Conservation (phyloP, 1,284 basidiomycete species). For the Jaminaea rosea region DNA sequence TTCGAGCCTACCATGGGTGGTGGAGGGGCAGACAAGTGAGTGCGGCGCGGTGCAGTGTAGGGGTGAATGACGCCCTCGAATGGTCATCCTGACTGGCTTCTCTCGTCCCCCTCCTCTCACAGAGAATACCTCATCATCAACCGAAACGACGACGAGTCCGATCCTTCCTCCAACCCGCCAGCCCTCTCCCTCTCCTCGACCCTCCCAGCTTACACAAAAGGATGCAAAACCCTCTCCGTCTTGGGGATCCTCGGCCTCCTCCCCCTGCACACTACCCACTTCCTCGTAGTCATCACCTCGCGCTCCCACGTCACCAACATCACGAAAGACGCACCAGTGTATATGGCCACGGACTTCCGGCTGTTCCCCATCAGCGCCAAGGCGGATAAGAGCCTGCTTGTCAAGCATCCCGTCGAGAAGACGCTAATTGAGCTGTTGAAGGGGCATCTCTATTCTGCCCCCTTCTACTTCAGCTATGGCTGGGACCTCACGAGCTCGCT, state of each 20-base stretch:
- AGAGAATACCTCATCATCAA: conserved; percentile 1
- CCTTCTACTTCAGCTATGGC: conserved; percentile 81
- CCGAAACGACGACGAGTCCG: not conserved
- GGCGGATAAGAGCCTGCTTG: conserved; percentile 57
- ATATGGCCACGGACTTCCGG: conserved; percentile 81
- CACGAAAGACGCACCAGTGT: conserved; percentile 69
- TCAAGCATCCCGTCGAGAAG: conserved; percentile 68
- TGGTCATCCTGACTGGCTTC: too few species aligned
- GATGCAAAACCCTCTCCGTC: too few species aligned
- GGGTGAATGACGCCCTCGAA: too few species aligned
- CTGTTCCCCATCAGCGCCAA: conserved; percentile 69
- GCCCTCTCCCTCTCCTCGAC: too few species aligned
- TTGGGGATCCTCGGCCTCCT: conserved; percentile 37
- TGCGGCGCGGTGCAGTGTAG: too few species aligned
- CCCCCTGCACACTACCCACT: conserved; percentile 55
- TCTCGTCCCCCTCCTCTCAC: too few species aligned
- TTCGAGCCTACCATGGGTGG: conserved; percentile 1
- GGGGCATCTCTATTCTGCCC: conserved; percentile 69
- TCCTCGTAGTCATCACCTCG: conserved; percentile 78
- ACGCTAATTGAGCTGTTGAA: conserved; percentile 78
- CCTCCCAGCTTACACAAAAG: too few species aligned
- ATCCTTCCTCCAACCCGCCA: not conserved
- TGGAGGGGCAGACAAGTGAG: not conserved
- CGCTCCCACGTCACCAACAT: conserved; percentile 70
- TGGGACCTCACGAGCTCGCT: conserved; percentile 83